A percentile compares a stretch with the other conserved stretches of the same genome.
These are phyloP conservation scores for Coemansia sp. DNA, from an alignment of 192 early-diverging fungal genomes.

Conservation along the genomic window DNA sequence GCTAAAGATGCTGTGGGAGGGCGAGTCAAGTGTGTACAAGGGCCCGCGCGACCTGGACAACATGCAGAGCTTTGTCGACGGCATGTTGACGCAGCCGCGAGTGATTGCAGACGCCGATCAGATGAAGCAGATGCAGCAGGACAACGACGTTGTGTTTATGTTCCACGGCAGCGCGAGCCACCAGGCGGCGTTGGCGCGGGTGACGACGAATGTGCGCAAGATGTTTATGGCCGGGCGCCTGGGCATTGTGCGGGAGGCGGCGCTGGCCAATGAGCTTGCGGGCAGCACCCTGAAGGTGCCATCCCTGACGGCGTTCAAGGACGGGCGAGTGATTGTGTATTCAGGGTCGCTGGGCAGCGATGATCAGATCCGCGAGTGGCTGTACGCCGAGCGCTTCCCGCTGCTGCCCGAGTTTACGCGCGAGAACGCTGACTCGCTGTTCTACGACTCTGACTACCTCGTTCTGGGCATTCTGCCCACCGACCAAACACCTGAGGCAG, in stretches of 20 bases:
- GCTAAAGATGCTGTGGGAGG: conserved; percentile 66
- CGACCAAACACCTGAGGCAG: conserved; percentile 17
- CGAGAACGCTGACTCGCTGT: conserved; percentile 67
- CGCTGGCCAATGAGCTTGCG: conserved; percentile 15
- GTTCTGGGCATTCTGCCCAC: conserved; percentile 65
- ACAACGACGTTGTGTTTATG: conserved; percentile 60
- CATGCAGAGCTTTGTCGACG: conserved; percentile 59
- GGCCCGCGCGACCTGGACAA: conserved; percentile 56
- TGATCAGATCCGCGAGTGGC: conserved; percentile 59
- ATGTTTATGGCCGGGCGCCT: conserved; percentile 48
- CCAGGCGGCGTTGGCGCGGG: conserved; percentile 24
- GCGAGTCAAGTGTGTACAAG: conserved; percentile 42
- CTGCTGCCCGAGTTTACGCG: conserved; percentile 64
- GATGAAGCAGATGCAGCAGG: conserved; percentile 33
- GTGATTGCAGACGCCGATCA: conserved; percentile 42
- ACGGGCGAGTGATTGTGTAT: conserved; percentile 43
- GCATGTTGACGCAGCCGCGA: conserved; percentile 44
- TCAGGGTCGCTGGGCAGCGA: conserved; percentile 32
- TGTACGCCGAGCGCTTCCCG: conserved; percentile 65
- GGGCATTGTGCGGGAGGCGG: conserved; percentile 20
- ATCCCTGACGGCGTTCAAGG: conserved; percentile 62
- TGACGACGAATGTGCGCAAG: conserved; percentile 45
- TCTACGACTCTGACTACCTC: conserved; percentile 65
- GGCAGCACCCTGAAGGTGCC: conserved; percentile 37
- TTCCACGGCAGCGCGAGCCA: conserved; percentile 47